Evolutionary conservation across 495 filamentous ascomycete species (phyloP), one percentile per base, ranked within the genome.

Genomic region (Bacidia rubella): DNA sequence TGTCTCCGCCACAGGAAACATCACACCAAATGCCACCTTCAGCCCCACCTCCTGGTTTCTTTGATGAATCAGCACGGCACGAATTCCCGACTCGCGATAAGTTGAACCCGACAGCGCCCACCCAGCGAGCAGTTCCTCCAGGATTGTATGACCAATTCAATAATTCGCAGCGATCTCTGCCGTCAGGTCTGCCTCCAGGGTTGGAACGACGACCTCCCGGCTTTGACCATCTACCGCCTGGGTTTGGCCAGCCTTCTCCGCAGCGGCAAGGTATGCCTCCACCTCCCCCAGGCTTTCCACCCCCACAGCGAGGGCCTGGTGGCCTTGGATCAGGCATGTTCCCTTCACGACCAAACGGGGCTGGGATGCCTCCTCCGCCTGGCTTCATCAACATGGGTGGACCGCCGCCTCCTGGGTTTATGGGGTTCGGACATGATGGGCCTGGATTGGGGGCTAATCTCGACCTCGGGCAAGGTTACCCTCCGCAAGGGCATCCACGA

Each of bases 311-410:
- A 68, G 52, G 67, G 64, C 55, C 70, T 63, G 54, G 50, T 20
- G 67, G 63, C 20, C 73, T 73, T 50, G 64, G 70, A 17, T 59
- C 67, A 10, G 70, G 72, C 43, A 70, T 74, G 60, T 65, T 72
- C 56, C 65, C 25, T 35, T 58, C 54, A 23, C 47, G 46, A 46
- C 29, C 48, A 11, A 58, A 54, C 23, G 48, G 45, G 23, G 72
- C 68, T 1, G 72, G 71, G 32, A 74, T 75, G 70, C 69, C 72
- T 17, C 57, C 57, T 61, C 73, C 70, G 29, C 73, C 73, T 1
- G 74, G 72, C 20, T 77, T 72, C 42, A 56, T 66, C 57, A 60
- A 52, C 55, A 70, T 72, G 66, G 69, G 67, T 47, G 68, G 63
- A 1, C 70, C 67, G 32, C 73, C 70, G 12, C 63, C 70, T 17